Evolutionary conservation across 306 rosid genomes (phyloP), one percentile per base, ranked within the genome.

Genomic region (Rosa chinensis): DNA sequence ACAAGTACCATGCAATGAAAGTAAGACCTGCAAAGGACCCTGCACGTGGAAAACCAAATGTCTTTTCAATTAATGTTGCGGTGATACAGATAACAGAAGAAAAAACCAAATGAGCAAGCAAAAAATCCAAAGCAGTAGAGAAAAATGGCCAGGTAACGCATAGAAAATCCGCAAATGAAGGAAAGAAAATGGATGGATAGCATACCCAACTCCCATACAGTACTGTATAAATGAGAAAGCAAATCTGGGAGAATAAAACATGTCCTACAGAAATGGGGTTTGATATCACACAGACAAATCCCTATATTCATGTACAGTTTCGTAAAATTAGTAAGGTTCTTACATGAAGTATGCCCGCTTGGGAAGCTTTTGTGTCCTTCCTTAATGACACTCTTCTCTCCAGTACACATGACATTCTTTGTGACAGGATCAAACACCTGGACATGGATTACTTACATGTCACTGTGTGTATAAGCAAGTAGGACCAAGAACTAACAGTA

Each of bases 311-410:
- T 39, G 48, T 16, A 47, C 43, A 39, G 12, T 49, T 76, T 63
- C 62, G 4, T 55, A 3, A 70, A 28, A 49, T 28, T 70, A 80
- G 68, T 55, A 79, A 66, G 59, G 37, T 79, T 80, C 97, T 90
- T 90, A 95, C 99, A 87, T 50, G 98, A 92, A 71, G 97, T 90
- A 86, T 95, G 99, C 66, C 97, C 99, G 58, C 99, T 92, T 1
- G 99, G 99, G 89, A 95, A 95, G 81, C 97, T 92, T 89, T 95
- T 95, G 87, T 95, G 91, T 56, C 98, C 98, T 90, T 95, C 98
- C 90, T 87, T 95, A 72, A 91, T 87, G 74, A 89, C 89, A 68
- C 82, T 78, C 72, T 80, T 90, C 52, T 61, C 71, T 76, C 99
- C 99, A 67, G 89, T 87, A 77, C 97, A 92, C 82, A 52, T 66